Conservation (phyloP, 495 filamentous ascomycete genomes). For the Penicillium desertorum region DNA sequence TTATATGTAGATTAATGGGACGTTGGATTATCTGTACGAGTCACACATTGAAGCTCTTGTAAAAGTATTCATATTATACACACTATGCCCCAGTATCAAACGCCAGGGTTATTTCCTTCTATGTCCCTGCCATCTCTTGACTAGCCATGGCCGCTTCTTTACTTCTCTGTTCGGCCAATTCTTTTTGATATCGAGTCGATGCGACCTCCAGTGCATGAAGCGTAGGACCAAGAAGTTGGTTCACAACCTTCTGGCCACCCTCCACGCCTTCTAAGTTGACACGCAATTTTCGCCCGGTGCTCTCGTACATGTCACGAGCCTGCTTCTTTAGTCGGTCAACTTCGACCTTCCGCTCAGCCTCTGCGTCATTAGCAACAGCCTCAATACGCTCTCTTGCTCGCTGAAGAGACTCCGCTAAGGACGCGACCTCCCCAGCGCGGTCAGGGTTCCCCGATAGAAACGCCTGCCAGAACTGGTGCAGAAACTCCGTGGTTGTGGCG, state of each 20-base stretch:
- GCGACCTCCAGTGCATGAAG: conserved; percentile 65
- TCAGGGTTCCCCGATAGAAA: conserved; percentile 82
- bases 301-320: conserved; percentile 62
- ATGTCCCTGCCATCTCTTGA: conserved; percentile 12
- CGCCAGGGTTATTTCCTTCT: conserved; percentile 6
- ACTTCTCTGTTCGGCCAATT: conserved; percentile 55
- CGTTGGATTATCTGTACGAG: background rate
- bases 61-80: conserved; percentile 18
- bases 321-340: conserved; percentile 63
- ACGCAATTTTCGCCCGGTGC: conserved; percentile 67
- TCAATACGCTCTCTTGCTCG: conserved; percentile 76
- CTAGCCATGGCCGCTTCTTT: conserved; percentile 34
- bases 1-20: background rate
- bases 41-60: background rate
- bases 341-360: conserved; percentile 62
- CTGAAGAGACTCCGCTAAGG: conserved; percentile 72
- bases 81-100: conserved; percentile 11
- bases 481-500: conserved; percentile 87
- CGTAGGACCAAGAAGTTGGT: conserved; percentile 70
- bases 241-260: conserved; percentile 75
- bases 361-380: conserved; percentile 76
- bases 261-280: conserved; percentile 62
- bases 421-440: conserved; percentile 70
- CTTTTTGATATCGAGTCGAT: conserved; percentile 59
- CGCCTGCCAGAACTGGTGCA: conserved; percentile 92